Evolutionary conservation across 2,329 filamentous ascomycete genomes (phyloP).

Genomic region (Pseudogymnoascus sp.): DNA sequence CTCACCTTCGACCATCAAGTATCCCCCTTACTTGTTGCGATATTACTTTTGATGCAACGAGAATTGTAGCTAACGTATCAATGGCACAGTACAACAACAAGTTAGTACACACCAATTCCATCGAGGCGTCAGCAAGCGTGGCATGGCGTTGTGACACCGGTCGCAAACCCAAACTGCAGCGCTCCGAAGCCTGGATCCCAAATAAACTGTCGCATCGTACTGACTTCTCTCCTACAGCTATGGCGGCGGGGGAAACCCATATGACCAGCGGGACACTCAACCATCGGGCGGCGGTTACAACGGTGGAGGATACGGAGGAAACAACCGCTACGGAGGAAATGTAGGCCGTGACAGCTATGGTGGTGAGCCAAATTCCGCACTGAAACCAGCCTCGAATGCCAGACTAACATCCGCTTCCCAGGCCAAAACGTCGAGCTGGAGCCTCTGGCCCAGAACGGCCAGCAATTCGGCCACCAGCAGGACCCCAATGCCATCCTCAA

Average conservation of each 20-base stretch:
- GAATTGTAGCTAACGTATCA: not conserved
- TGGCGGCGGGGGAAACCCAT: conserved; percentile 47
- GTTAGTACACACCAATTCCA: conserved; percentile 13
- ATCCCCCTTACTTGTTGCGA: not conserved
- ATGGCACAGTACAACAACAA: conserved; percentile 39
- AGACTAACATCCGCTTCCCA: conserved; percentile 10
- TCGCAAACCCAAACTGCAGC: conserved; percentile 8
- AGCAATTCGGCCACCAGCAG: conserved; percentile 36
- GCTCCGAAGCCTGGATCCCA: not conserved
- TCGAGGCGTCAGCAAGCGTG: conserved; percentile 10
- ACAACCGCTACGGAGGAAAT: conserved; percentile 20
- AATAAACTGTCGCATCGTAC: conserved; percentile 26
- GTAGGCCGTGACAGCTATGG: conserved; percentile 33
- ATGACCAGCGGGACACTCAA: conserved; percentile 43
- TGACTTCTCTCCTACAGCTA: conserved; percentile 35
- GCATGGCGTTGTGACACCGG: not conserved
- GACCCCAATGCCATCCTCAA: conserved; percentile 75
- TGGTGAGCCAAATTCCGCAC: conserved; percentile 24
- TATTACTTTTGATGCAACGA: not conserved
- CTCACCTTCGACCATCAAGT: not conserved
- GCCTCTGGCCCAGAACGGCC: conserved; percentile 45
- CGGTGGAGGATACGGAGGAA: conserved; percentile 24
- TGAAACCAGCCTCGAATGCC: conserved; percentile 8
- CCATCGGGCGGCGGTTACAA: conserved; percentile 33
- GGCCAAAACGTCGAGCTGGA: conserved; percentile 57